phyloP scores from a whole-genome alignment of 225 moss, liverwort and hornwort genomes.

The Climacium dendroides region DNA sequence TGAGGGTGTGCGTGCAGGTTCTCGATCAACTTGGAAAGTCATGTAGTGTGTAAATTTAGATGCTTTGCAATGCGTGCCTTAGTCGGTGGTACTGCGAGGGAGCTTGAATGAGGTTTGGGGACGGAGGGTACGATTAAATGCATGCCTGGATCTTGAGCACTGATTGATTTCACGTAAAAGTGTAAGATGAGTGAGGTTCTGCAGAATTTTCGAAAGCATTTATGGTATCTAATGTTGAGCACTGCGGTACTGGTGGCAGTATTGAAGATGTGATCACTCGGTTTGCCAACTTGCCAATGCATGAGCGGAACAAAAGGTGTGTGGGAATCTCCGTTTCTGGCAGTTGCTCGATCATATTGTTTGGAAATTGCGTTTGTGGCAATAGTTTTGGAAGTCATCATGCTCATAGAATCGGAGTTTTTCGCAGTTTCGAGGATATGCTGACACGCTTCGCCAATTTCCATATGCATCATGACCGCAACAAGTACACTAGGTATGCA shows the following conservation, averaged over 20 bases:
- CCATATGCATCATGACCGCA: constrained; percentile 45
- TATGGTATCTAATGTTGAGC: background rate
- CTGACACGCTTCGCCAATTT: constrained; percentile 51
- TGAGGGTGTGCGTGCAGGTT: background rate
- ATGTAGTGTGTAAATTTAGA: background rate
- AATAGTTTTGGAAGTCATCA: background rate
- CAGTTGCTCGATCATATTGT: background rate
- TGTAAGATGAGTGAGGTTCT: background rate
- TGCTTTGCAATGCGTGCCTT: background rate
- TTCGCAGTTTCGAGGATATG: constrained; percentile 45
- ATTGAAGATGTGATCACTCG: constrained; percentile 52
- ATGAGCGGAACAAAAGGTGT: constrained; percentile 57
- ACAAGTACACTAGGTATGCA: constrained; percentile 34
- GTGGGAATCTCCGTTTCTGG: background rate
- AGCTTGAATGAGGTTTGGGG: background rate
- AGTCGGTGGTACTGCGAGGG: background rate
- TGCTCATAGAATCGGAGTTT: background rate
- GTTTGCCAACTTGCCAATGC: constrained; percentile 53
- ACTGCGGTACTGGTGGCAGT: background rate
- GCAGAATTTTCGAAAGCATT: background rate
- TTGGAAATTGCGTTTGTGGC: background rate
- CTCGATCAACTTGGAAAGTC: background rate
- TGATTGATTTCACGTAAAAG: background rate
- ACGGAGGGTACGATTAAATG: background rate
- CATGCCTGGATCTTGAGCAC: background rate